These are phyloP conservation scores for Skeletonema costatum DNA, from an alignment of 108 stramenopile genomes.

Conservation along the genomic window DNA sequence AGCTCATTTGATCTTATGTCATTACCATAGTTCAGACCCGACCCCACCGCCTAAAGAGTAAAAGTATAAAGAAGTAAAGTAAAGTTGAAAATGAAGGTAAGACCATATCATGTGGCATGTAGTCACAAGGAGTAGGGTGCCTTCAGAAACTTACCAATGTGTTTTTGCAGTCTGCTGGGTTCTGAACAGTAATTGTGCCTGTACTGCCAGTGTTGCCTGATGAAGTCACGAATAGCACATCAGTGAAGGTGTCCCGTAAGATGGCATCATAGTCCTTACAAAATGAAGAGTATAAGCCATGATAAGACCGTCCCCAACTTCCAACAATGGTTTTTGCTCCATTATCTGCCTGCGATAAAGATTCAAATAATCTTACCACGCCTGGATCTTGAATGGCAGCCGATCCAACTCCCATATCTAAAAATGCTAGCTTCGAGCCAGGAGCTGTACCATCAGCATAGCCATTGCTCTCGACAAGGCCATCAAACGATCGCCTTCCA, in stretches of 20 bases:
- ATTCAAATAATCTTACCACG: slow-evolving; percentile 27
- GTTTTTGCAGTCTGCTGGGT: slow-evolving; percentile 76
- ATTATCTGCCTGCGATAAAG: slow-evolving; percentile 10
- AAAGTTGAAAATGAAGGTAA: too few relatives aligned
- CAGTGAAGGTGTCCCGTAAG: slow-evolving; percentile 43
- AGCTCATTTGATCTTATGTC: slow-evolving; percentile 36
- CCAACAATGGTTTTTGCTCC: slow-evolving; percentile 41
- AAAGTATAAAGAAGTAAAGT: too few relatives aligned
- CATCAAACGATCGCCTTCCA: slow-evolving; percentile 47
- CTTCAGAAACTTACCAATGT: too few relatives aligned
- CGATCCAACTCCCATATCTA: slow-evolving; percentile 50
- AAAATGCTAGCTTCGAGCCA: slow-evolving; percentile 50
- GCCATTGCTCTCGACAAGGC: slow-evolving; percentile 29
- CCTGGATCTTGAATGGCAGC: slow-evolving; percentile 43
- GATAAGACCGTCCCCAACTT: slow-evolving; percentile 41
- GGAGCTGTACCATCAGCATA: slow-evolving; percentile 50
- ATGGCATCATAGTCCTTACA: slow-evolving; percentile 39
- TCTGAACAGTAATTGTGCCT: slow-evolving; percentile 49
- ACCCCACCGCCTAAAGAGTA: too few relatives aligned
- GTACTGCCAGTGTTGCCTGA: slow-evolving; percentile 74
- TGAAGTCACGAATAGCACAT: slow-evolving; percentile 68
- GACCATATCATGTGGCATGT: too few relatives aligned
- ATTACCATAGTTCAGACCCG: slow-evolving; percentile 42
- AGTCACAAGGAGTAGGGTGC: too few relatives aligned
- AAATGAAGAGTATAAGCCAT: slow-evolving; percentile 32